Percentiles rank a stretch among this genome's conserved stretches.
Evolutionary conservation across 495 filamentous ascomycete species (phyloP).

Genomic region (Aspergillus egyptiacus): DNA sequence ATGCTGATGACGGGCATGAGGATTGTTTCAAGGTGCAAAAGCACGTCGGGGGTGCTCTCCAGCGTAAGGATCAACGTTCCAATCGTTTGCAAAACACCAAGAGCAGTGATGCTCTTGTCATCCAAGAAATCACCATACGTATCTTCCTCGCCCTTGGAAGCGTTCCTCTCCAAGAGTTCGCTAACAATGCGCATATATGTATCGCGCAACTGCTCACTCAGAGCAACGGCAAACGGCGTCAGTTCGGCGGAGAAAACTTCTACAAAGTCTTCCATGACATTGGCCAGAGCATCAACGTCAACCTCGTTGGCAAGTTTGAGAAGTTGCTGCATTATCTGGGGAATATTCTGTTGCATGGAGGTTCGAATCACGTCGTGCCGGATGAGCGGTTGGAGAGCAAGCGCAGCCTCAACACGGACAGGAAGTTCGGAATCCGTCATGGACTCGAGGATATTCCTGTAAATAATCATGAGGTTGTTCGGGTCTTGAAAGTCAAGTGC

Average conservation of each 20-base stretch:
- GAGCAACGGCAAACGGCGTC: slow-evolving; percentile 94
- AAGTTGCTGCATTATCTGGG: slow-evolving; percentile 99
- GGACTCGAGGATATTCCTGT: slow-evolving; percentile 92
- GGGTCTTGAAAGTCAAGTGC: slow-evolving; percentile 92
- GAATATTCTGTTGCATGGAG: slow-evolving; percentile 95
- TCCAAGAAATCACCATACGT: slow-evolving; percentile 86
- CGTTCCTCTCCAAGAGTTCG: slow-evolving; percentile 80
- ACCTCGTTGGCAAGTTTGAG: slow-evolving; percentile 94
- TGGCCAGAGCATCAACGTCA: slow-evolving; percentile 89
- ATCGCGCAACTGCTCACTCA: slow-evolving; percentile 93
- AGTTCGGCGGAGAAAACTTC: slow-evolving; percentile 95
- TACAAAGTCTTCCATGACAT: slow-evolving; percentile 99
- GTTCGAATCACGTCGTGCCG: slow-evolving; percentile 88
- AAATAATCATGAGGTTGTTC: slow-evolving; percentile 89
- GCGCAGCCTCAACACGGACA: slow-evolving; percentile 88
- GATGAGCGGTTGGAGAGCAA: slow-evolving; percentile 92
- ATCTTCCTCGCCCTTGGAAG: slow-evolving; percentile 67
- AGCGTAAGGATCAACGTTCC: slow-evolving; percentile 94
- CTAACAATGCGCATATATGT: slow-evolving; percentile 92
- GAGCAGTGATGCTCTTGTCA: slow-evolving; percentile 95
- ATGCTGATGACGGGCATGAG: slow-evolving; percentile 95
- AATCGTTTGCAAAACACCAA: slow-evolving; percentile 96
- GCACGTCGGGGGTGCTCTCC: slow-evolving; percentile 92
- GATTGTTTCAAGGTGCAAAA: slow-evolving; percentile 88
- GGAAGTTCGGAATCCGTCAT: slow-evolving; percentile 90